Percentiles rank a stretch among this genome's conserved stretches.
These are phyloP conservation scores for Apophysomyces sp. DNA, from an alignment of 371 early-diverging fungal species.

Conservation along the genomic window DNA sequence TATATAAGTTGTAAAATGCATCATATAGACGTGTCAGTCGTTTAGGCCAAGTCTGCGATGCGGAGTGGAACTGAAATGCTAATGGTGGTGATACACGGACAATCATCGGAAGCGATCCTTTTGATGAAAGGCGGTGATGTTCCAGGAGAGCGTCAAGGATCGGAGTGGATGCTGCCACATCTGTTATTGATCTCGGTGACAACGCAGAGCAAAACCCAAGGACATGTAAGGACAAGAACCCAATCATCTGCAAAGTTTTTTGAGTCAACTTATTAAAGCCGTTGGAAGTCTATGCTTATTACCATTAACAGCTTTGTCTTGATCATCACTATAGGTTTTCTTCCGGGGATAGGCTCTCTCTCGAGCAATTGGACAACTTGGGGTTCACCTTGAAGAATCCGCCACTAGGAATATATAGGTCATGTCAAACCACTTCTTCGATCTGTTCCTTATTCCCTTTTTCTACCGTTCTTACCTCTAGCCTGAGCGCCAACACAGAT, in stretches of 20 bases:
- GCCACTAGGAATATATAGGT: not conserved
- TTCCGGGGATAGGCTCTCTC: not conserved
- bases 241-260: slow-evolving; percentile 44
- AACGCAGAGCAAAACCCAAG: slow-evolving; percentile 73
- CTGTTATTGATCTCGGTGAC: slow-evolving; percentile 38
- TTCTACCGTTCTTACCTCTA: slow-evolving; percentile 66
- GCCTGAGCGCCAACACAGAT: slow-evolving; percentile 84
- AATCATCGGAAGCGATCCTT: slow-evolving; percentile 47
- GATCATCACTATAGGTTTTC: slow-evolving; percentile 42
- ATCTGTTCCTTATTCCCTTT: too few relatives aligned
- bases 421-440: too few relatives aligned
- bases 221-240: slow-evolving; percentile 74
- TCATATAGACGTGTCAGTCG: slow-evolving; percentile 39
- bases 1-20: slow-evolving; percentile 28
- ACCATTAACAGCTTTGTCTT: slow-evolving; percentile 58
- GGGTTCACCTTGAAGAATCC: not conserved
- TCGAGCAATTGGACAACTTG: not conserved
- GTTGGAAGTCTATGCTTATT: not conserved
- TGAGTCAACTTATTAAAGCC: not conserved
- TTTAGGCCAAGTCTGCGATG: slow-evolving; percentile 20
- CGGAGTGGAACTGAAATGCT: slow-evolving; percentile 48
- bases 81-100: slow-evolving; percentile 67
- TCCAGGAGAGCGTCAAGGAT: slow-evolving; percentile 45
- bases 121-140: slow-evolving; percentile 43
- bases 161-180: slow-evolving; percentile 38